Base-by-base conservation (phyloP, 345 rosid species). In the Bruguiera gymnorhiza region DNA sequence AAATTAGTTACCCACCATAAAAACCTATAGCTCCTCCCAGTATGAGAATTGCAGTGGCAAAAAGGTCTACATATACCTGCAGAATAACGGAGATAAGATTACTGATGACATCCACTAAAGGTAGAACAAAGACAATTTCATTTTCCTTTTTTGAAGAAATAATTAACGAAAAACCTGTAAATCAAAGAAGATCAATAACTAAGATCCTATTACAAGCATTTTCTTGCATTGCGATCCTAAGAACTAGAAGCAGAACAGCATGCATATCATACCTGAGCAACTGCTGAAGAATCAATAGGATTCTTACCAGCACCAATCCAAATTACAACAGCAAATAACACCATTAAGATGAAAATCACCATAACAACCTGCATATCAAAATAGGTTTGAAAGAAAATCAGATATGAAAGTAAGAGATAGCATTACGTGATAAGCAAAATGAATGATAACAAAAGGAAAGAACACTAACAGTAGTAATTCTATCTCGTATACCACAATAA, bases 271-370 rank as follows among this genome's bases (percentile, higher is more conserved):
- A 87, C 91, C 89, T 73, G 75, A 53, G 89, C 86, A 63, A 83
- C 67, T 66, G 73, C 7, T 54, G 84, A 75, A 74, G 91, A 60
- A 79, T 87, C 78, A 4, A 82, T 62, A 68, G 83, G 79, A 79
- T 67, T 78, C 70, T 82, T 78, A 67, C 87, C 78, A 13, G 73
- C 78, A 69, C 82, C 89, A 73, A 85, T 82, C 89, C 91, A 85
- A 32, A 87, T 83, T 73, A 84, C 62, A 27, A 80, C 71, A 30
- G 87, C 86, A 59, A 83, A 85, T 55, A 82, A 71, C 62, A 82
- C 75, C 87, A 83, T 85, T 67, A 83, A 64, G 72, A 82, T 65
- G 75, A 85, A 85, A 55, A 77, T 66, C 66, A 87, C 70, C 34
- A 79, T 55, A 72, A 83, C 74, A 58, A 82, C 87, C 88, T 85